These are phyloP conservation scores for Austropuccinia psidii DNA, from an alignment of 1,284 basidiomycete species.

Conservation along the genomic window DNA sequence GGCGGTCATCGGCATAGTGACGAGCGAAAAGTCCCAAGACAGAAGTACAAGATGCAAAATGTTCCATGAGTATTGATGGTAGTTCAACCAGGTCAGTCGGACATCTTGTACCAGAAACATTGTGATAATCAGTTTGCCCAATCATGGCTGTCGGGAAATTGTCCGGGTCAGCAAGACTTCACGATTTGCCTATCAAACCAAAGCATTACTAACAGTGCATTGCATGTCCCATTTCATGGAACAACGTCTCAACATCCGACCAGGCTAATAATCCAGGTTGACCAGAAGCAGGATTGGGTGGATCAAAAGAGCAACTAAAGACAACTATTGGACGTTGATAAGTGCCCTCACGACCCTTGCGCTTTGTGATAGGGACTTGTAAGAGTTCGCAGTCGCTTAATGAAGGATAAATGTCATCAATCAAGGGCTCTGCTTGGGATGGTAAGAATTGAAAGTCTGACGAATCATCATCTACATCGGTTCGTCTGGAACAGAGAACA, in stretches of 20 bases:
- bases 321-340: constrained; percentile 47
- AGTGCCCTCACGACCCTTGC: constrained; percentile 1
- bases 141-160: constrained; percentile 41
- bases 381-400: constrained; percentile 37
- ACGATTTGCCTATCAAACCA: not conserved
- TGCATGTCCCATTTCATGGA: constrained; percentile 49
- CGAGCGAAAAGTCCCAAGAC: constrained; percentile 43
- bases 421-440: constrained; percentile 33
- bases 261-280: constrained; percentile 44
- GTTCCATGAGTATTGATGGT: constrained; percentile 48
- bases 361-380: constrained; percentile 39
- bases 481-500: constrained; percentile 46
- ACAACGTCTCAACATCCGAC: constrained; percentile 47
- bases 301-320: constrained; percentile 46
- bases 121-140: constrained; percentile 47
- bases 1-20: constrained; percentile 43
- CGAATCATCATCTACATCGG: constrained; percentile 44
- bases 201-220: constrained; percentile 42
- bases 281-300: constrained; percentile 38
- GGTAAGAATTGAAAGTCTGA: constrained; percentile 42
- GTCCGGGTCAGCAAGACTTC: not conserved
- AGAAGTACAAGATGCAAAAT: constrained; percentile 43
- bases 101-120: constrained; percentile 47
- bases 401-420: not conserved
- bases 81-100: constrained; percentile 48